phyloP scores from a whole-genome alignment of 179 eudicot species.

The Camellia oleifera region DNA sequence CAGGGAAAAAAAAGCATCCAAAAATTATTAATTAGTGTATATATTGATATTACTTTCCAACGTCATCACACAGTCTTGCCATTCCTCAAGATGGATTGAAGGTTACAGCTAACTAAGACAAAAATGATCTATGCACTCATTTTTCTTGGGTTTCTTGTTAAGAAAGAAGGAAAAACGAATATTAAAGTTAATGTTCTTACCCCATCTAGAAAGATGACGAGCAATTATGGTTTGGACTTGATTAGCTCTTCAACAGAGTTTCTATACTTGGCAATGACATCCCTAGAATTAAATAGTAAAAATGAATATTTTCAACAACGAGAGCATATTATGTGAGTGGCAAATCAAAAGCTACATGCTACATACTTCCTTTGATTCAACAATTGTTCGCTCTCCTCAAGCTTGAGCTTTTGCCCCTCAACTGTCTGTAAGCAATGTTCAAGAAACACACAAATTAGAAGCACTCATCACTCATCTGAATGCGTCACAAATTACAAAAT shows the following conservation, averaged over 20 bases:
- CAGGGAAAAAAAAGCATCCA: not conserved
- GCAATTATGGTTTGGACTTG: slow-evolving; percentile 45
- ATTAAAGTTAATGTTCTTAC: slow-evolving; percentile 8
- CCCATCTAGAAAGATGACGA: slow-evolving; percentile 7
- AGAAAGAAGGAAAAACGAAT: not conserved
- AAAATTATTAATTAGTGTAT: not conserved
- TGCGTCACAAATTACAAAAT: not conserved
- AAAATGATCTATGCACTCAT: not conserved
- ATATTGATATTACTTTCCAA: not conserved
- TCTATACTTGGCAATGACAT: slow-evolving; percentile 62
- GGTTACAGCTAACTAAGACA: not conserved
- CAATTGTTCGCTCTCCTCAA: slow-evolving; percentile 71
- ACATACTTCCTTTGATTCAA: slow-evolving; percentile 65
- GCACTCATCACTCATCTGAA: not conserved
- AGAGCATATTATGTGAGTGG: not conserved
- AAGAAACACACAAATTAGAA: slow-evolving; percentile 7
- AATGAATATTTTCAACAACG: not conserved
- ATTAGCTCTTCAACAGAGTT: slow-evolving; percentile 67
- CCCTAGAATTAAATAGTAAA: slow-evolving; percentile 47
- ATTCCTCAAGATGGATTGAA: not conserved
- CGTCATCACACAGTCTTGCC: not conserved
- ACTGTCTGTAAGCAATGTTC: slow-evolving; percentile 55
- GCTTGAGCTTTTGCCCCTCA: slow-evolving; percentile 70
- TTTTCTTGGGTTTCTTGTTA: not conserved
- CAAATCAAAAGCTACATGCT: slow-evolving; percentile 3